A percentile compares a stretch with the other conserved stretches of the same genome.
Conservation (phyloP, 192 early-diverging fungal genomes). For the Umbelopsis ramanniana region DNA sequence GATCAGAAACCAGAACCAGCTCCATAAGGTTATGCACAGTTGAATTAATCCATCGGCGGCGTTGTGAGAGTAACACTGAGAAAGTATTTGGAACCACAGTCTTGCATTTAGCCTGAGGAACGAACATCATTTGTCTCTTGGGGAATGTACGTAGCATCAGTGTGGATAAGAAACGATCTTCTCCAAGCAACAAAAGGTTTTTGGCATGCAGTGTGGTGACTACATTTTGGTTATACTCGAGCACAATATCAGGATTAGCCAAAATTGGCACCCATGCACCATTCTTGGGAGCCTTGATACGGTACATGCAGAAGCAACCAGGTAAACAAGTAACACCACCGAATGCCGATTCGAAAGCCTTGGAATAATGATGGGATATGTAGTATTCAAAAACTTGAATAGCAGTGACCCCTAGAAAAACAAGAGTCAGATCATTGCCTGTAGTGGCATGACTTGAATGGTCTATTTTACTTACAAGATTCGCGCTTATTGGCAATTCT, state of each 20-base stretch:
- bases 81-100: constrained; percentile 80
- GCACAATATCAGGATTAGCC: constrained; percentile 80
- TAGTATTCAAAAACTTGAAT: constrained; percentile 97
- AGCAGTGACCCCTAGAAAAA: constrained; percentile 61
- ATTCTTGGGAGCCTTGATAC: constrained; percentile 81
- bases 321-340: constrained; percentile 95
- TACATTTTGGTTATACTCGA: constrained; percentile 73
- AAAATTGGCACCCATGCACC: constrained; percentile 76
- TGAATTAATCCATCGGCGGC: constrained; percentile 91
- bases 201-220: constrained; percentile 79
- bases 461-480: constrained; percentile 60
- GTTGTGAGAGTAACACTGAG: constrained; percentile 79
- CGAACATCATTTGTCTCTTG: constrained; percentile 81
- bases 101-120: constrained; percentile 77
- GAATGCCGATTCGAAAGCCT: constrained; percentile 91
- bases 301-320: constrained; percentile 95
- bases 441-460: background rate
- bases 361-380: constrained; percentile 90
- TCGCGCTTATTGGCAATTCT: constrained; percentile 87
- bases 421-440: background rate
- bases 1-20: constrained; percentile 76
- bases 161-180: constrained; percentile 83
- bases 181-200: constrained; percentile 79
- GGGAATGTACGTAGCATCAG: constrained; percentile 83
- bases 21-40: constrained; percentile 86